Evolutionary conservation across 1,284 basidiomycete species (phyloP).

Genomic region (Ganoderma multipileum): DNA sequence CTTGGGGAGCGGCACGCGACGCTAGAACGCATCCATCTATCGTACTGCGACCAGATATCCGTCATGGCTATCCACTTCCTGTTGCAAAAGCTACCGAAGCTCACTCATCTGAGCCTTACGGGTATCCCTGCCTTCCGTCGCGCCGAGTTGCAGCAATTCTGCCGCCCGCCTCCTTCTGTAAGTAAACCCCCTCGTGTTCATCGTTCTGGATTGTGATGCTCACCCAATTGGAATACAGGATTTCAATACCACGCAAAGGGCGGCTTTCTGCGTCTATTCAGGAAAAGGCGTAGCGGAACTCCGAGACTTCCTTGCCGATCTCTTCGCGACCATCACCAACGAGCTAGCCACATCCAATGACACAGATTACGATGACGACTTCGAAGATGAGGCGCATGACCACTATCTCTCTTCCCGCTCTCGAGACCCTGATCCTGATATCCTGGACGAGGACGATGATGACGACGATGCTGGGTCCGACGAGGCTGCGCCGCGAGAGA

Average conservation of each 20-base stretch:
- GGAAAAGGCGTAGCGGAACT: constrained; percentile 90
- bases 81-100: constrained; percentile 84
- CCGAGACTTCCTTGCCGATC: constrained; percentile 77
- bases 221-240: constrained; percentile 60
- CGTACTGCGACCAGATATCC: constrained; percentile 96
- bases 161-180: constrained; percentile 87
- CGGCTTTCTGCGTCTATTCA: constrained; percentile 97
- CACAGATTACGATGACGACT: constrained; percentile 75
- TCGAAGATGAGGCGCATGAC: constrained; percentile 46
- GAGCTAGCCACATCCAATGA: constrained; percentile 72
- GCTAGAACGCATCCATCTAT: constrained; percentile 95
- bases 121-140: constrained; percentile 94
- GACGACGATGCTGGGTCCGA: constrained; percentile 42
- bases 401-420: constrained; percentile 9
- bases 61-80: constrained; percentile 93
- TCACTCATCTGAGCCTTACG: constrained; percentile 96
- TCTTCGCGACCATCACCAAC: constrained; percentile 76
- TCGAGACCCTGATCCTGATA: constrained; percentile 39
- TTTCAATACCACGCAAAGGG: constrained; percentile 90
- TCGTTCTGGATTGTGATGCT: neutral
- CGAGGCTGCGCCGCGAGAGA: constrained; percentile 30
- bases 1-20: constrained; percentile 84
- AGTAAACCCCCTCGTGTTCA: constrained; percentile 36
- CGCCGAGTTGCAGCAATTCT: constrained; percentile 89
- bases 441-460: constrained; percentile 60